Percentiles rank a stretch among this genome's conserved stretches.
phyloP scores from a whole-genome alignment of 2,329 filamentous ascomycete genomes.

The Cryphonectria japonica region DNA sequence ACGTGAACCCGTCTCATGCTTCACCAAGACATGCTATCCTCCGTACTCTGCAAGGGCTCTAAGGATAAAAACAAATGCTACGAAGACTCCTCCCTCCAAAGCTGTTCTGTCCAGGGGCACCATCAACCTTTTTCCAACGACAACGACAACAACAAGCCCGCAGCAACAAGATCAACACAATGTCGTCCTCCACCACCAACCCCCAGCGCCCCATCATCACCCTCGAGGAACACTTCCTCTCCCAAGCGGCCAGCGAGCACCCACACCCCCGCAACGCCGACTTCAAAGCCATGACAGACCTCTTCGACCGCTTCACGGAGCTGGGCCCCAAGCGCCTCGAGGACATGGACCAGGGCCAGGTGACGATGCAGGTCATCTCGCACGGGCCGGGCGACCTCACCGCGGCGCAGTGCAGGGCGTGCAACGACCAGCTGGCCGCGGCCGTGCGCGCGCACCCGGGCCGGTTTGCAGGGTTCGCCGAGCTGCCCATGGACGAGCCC shows the following conservation, averaged over 20 bases:
- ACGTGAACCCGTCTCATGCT: too few relatives aligned
- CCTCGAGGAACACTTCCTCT: constrained; percentile 48
- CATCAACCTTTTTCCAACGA: too few relatives aligned
- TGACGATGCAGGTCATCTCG: constrained; percentile 35
- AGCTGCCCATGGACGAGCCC: constrained; percentile 38
- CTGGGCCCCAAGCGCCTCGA: constrained; percentile 33
- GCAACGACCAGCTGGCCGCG: constrained; percentile 34
- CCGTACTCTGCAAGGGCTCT: not conserved
- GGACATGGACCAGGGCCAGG: constrained; percentile 34
- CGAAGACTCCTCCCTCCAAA: not conserved
- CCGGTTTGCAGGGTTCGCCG: constrained; percentile 36
- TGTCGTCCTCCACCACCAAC: not conserved
- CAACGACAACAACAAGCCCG: not conserved
- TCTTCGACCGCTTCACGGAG: constrained; percentile 34
- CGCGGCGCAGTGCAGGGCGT: constrained; percentile 28
- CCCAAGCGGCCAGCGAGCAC: constrained; percentile 29
- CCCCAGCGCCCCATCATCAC: constrained; percentile 39
- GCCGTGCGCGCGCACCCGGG: constrained; percentile 27
- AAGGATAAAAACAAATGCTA: not conserved
- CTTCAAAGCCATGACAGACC: constrained; percentile 31
- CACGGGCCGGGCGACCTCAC: constrained; percentile 33
- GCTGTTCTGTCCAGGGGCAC: not conserved
- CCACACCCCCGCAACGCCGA: constrained; percentile 31
- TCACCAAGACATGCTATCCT: too few relatives aligned
- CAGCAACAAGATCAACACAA: not conserved